Conservation (phyloP, 208 protist species). For the Trypanosoma grayi region DNA sequence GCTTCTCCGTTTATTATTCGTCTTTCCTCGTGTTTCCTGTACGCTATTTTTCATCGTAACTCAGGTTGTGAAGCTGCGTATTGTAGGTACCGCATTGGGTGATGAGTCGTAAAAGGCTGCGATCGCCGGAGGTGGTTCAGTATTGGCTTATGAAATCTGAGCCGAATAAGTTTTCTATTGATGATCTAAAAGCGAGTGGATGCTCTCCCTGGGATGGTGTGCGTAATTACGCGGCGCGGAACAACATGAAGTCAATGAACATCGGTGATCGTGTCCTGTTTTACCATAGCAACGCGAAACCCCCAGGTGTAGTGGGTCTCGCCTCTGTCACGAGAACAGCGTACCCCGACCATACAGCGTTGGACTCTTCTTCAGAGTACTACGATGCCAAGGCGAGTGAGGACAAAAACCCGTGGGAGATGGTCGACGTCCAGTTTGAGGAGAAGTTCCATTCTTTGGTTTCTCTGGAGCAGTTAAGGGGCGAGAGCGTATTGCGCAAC, state of each 20-base stretch:
- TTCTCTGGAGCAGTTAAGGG: constrained; percentile 52
- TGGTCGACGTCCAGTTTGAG: constrained; percentile 82
- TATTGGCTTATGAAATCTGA: constrained; percentile 90
- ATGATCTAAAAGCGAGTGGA: constrained; percentile 48
- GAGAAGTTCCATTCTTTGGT: constrained; percentile 58
- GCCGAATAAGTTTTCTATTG: constrained; percentile 79
- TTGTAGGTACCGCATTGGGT: neutral
- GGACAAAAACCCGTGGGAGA: constrained; percentile 79
- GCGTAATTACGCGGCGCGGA: constrained; percentile 82
- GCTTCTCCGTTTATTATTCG: neutral
- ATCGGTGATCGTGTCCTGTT: constrained; percentile 77
- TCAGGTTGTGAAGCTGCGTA: too few species aligned
- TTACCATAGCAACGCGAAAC: constrained; percentile 86
- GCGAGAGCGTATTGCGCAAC: constrained; percentile 37
- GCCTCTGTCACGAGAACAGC: constrained; percentile 47
- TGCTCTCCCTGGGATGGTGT: constrained; percentile 82
- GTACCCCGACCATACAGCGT: constrained; percentile 77
- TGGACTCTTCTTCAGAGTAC: constrained; percentile 74
- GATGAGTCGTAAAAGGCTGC: constrained; percentile 47
- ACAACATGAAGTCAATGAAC: constrained; percentile 83
- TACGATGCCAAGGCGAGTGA: constrained; percentile 59
- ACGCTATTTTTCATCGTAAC: too few species aligned
- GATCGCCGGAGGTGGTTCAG: constrained; percentile 31
- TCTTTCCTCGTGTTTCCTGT: neutral
- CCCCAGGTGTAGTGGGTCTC: constrained; percentile 71